Evolutionary conservation across 129 eudicot genomes (phyloP), one percentile per base, ranked within the genome.

Genomic region (Smallanthus sonchifolius): DNA sequence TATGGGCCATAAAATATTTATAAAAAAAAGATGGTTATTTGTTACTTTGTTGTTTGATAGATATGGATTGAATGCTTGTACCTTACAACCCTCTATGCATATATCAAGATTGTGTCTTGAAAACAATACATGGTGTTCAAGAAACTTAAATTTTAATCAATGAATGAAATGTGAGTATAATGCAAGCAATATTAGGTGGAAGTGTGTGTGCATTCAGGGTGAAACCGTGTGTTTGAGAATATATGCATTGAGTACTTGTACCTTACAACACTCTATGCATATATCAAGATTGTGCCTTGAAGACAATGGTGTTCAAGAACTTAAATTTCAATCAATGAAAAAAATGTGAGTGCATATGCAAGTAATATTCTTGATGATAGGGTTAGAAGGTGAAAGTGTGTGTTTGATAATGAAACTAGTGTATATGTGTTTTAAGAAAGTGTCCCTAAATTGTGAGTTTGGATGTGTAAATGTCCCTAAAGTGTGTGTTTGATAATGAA

Each of bases 31-130:
- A 39, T 78, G 32, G 59, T 47, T 48, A 44, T 72, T 65, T 64
- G 82, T 72, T 72, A 40, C 66, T 64, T 37, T 11, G 57, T 71
- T 78, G 45, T 71, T 64, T 42, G 78, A 54, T 79, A 54, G 74
- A 55, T 65, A 67, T 71, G 73, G 51, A 64, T 61, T 64, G 2
- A 49, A 11, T 78, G 40, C 51, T 40, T 64, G 74, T 44, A 72
- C 73, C 60, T 65, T 64, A 79, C 61, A 63, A 77, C 71, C 65
- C 65, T 69, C 9, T n/a, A 60, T 70, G 76, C 62, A 65, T 17
- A 20, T 14, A 56, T 54, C 16, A 14, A 39, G 51, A 15, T 34
- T 69, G 51, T 56, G 69, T 77, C 39, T 77, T 77, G 81, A 77
- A 42, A 11, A 17, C 10, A 59, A 67, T n/a, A n/a, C n/a, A n/a